phyloP scores from a whole-genome alignment of 306 rosid genomes.

The Dryas octopetala region DNA sequence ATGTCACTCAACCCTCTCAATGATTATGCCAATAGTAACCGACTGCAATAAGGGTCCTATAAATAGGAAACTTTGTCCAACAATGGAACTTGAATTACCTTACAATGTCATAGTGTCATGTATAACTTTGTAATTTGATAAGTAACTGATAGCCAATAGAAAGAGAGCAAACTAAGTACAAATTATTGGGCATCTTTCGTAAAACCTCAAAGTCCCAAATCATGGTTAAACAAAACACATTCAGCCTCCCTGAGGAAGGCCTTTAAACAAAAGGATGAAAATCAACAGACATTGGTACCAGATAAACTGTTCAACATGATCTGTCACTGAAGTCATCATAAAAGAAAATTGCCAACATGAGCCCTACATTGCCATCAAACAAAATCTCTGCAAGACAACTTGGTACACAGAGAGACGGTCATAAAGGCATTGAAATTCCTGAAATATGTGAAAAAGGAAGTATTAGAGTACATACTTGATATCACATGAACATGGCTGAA shows the following conservation, averaged over 20 bases:
- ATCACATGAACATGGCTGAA: background rate
- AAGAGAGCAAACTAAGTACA: conserved; percentile 6
- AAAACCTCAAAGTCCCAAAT: conserved; percentile 11
- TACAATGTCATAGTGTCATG: background rate
- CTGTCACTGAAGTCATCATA: conserved; percentile 29
- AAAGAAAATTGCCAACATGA: conserved; percentile 26
- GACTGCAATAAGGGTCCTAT: background rate
- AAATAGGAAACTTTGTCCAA: background rate
- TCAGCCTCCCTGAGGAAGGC: conserved; percentile 14
- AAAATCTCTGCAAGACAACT: conserved; percentile 29
- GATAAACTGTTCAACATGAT: conserved; percentile 34
- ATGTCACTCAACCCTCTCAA: too few relatives aligned
- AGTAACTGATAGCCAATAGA: background rate
- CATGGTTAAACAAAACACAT: conserved; percentile 14
- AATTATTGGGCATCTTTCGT: conserved; percentile 10
- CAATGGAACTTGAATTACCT: background rate
- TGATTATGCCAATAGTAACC: background rate
- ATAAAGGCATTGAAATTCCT: conserved; percentile 99
- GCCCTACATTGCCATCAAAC: conserved; percentile 31
- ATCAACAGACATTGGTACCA: background rate
- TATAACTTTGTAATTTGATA: background rate
- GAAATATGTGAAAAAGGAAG: conserved; percentile 37
- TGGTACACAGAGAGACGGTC: conserved; percentile 32
- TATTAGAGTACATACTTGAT: background rate
- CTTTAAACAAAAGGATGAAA: conserved; percentile 8